phyloP scores from a whole-genome alignment of 768 basidiomycete genomes.

The Suillus lakei region DNA sequence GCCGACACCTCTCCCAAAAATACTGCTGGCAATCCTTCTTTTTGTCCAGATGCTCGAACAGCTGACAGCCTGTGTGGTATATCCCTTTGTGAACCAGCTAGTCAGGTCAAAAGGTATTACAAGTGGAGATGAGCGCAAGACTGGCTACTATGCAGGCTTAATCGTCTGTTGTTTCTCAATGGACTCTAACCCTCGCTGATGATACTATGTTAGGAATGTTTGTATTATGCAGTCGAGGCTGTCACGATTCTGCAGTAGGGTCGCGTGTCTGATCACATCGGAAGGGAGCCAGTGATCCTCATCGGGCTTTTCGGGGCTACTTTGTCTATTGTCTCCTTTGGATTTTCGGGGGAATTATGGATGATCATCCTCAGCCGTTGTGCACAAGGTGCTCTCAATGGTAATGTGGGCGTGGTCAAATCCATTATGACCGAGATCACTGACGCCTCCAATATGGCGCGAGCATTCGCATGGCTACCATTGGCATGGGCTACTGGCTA shows the following conservation, averaged over 20 bases:
- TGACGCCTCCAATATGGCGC: conserved; percentile 20
- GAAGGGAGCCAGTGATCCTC: conserved; percentile 36
- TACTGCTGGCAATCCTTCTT: conserved; percentile 43
- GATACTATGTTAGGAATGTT: conserved; percentile 23
- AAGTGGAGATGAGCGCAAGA: conserved; percentile 47
- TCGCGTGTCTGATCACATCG: conserved; percentile 35
- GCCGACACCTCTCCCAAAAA: conserved; percentile 43
- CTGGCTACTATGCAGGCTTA: conserved; percentile 54
- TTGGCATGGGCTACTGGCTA: conserved; percentile 18
- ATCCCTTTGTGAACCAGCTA: conserved; percentile 52
- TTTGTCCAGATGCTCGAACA: conserved; percentile 50
- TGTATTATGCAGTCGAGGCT: conserved; percentile 29
- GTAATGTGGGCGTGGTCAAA: conserved; percentile 28
- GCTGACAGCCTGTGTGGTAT: conserved; percentile 46
- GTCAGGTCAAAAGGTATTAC: conserved; percentile 50
- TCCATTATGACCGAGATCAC: conserved; percentile 15
- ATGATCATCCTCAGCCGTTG: conserved; percentile 29
- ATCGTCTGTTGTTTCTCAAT: conserved; percentile 35
- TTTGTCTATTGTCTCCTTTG: conserved; percentile 34
- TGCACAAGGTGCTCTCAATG: conserved; percentile 35
- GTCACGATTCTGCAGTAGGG: conserved; percentile 30
- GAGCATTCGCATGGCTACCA: conserved; percentile 20
- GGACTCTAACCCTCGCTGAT: neutral
- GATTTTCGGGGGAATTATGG: conserved; percentile 31
- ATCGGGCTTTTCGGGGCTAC: conserved; percentile 35